Base-by-base conservation (phyloP, 148 eudicot genomes). In the Amaranthus palmeri region DNA sequence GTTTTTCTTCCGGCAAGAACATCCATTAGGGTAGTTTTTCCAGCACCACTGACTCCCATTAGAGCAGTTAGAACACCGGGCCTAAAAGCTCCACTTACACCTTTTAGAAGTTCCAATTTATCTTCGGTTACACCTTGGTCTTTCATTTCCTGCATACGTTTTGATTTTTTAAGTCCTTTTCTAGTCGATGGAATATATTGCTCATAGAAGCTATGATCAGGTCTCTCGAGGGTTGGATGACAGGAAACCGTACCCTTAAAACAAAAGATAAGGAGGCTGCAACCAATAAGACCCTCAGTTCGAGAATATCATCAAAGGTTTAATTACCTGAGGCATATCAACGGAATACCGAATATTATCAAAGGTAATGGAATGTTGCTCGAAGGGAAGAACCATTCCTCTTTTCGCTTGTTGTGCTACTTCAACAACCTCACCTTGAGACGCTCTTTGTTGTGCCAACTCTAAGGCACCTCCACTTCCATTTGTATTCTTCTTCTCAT, bases 21-120 rank as follows among this genome's bases (percentile, higher is more conserved):
- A 77, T 92, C 97, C 97, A 92, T 89, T 44, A 92, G 83, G 46
- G 97, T 92, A 18, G 97, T 92, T 81, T 92, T 92, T n/a, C 96
- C 97, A 4, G 97, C 97, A 58, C 97, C 92, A 74, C 93, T 91
- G 7, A 89, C 90, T 42, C 97, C 97, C 97, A 91, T 92, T 5
- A 89, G 79, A 73, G 97, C 97, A 3, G 92, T 92, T 18, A 92
- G 88, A 69, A 87, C 86, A 65, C 97, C 92, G 1, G 97, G 97
- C 77, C 92, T 83, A 61, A 89, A 92, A 53, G 87, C 81, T 64
- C 96, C 97, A 80, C 89, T 92, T 3, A 89, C 88, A 3, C 89
- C 88, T 75, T 86, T 92, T 40, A 89, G 79, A 76, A 89, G 92
- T 70, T 86, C 83, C 75, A 92, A 69, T 40, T 64, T 82, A 18